Evolutionary conservation across 2,329 filamentous ascomycete genomes (phyloP).

Genomic region (Neoarthrinium moseri): DNA sequence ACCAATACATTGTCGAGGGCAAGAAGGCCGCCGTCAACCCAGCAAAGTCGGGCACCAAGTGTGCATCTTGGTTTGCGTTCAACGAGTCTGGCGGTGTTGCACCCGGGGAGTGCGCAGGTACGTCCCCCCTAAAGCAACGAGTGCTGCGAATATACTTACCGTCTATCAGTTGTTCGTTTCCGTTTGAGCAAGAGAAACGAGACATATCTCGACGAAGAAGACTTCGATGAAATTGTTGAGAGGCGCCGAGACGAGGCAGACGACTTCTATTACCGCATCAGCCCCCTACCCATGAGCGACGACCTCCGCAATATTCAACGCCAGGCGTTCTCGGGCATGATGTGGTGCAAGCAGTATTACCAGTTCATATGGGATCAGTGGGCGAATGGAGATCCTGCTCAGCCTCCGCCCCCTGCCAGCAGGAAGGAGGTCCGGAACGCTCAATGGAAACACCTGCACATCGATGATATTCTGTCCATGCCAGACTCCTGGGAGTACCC

Average conservation of each 20-base stretch:
- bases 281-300: constrained; percentile 88
- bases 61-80: constrained; percentile 88
- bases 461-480: constrained; percentile 96
- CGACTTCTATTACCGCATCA: constrained; percentile 93
- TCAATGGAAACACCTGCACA: constrained; percentile 92
- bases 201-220: constrained; percentile 84
- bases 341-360: constrained; percentile 98
- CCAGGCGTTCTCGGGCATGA: constrained; percentile 93
- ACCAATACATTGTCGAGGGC: constrained; percentile 79
- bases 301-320: constrained; percentile 93
- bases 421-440: constrained; percentile 81
- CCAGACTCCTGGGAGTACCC: constrained; percentile 98
- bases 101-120: constrained; percentile 88
- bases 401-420: constrained; percentile 79
- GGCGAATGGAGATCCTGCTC: constrained; percentile 88
- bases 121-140: constrained; percentile 51
- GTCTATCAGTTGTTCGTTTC: constrained; percentile 74
- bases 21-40: constrained; percentile 84
- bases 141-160: not conserved
- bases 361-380: constrained; percentile 97
- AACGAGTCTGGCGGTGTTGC: constrained; percentile 84
- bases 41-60: constrained; percentile 77
- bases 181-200: constrained; percentile 75
- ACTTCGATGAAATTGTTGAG: constrained; percentile 89
- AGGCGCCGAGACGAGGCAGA: constrained; percentile 85